Conservation (phyloP, 345 rosid species). For the Acer campestre region DNA sequence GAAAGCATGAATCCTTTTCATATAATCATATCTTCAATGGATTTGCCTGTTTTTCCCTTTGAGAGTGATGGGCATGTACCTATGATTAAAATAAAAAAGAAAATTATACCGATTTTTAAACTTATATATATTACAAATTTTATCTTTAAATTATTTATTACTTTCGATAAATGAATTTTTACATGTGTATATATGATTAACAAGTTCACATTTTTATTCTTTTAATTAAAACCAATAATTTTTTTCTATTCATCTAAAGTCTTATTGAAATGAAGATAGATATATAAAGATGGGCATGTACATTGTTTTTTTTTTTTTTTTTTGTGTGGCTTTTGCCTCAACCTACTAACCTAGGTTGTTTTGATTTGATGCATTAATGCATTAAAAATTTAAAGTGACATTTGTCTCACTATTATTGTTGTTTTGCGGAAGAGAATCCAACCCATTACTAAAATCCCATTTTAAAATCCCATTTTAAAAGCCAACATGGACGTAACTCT, state of each 20-base stretch:
- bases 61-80: neutral
- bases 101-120: too few species aligned
- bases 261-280: neutral
- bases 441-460: neutral
- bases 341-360: neutral
- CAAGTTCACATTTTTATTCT: too few species aligned
- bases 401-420: neutral
- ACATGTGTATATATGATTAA: too few species aligned
- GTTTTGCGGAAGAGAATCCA: neutral
- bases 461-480: too few species aligned
- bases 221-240: neutral
- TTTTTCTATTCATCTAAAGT: constrained; percentile 2
- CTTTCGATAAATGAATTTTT: neutral
- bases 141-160: too few species aligned
- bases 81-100: too few species aligned
- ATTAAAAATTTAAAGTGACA: neutral
- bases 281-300: neutral
- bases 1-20: neutral
- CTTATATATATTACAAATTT: too few species aligned
- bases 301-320: neutral
- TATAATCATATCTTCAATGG: constrained; percentile 1
- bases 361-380: neutral
- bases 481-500: too few species aligned
- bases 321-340: neutral
- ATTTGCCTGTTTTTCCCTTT: neutral